Evolutionary conservation across 2,329 filamentous ascomycete species (phyloP).

Genomic region (Pseudogymnoascus pannorum): DNA sequence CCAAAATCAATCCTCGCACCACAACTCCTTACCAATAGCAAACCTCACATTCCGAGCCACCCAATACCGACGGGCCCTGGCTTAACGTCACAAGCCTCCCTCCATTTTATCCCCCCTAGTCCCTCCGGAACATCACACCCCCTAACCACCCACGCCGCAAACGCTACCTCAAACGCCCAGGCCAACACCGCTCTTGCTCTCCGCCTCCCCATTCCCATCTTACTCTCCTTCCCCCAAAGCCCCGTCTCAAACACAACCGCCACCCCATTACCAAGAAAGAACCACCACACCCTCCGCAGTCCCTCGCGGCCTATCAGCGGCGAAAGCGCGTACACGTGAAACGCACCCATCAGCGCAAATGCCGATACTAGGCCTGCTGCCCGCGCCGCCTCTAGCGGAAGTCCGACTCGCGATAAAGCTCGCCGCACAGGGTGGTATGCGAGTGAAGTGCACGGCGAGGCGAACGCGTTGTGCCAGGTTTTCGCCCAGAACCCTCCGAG

Average conservation of each 20-base stretch:
- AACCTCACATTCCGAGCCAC: not conserved
- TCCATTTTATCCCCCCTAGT: conserved; percentile 27
- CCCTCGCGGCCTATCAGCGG: conserved; percentile 30
- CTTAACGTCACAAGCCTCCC: conserved; percentile 21
- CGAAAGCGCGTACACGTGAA: conserved; percentile 33
- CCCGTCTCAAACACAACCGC: conserved; percentile 28
- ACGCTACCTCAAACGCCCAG: conserved; percentile 29
- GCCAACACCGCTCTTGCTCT: conserved; percentile 28
- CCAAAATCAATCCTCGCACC: not conserved
- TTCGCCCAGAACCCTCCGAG: conserved; percentile 34
- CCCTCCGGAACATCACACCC: conserved; percentile 30
- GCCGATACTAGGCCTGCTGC: conserved; percentile 31
- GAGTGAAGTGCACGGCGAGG: conserved; percentile 33
- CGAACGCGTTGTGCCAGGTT: conserved; percentile 37
- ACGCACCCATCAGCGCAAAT: conserved; percentile 34
- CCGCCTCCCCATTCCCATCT: conserved; percentile 17
- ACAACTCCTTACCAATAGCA: not conserved
- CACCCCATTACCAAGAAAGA: conserved; percentile 35
- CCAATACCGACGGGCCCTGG: not conserved
- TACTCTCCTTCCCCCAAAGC: conserved; percentile 28
- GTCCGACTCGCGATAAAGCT: conserved; percentile 26
- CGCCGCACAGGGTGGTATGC: conserved; percentile 32
- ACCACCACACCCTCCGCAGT: conserved; percentile 29
- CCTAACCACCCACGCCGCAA: conserved; percentile 31
- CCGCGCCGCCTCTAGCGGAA: conserved; percentile 28